A percentile compares a stretch with the other conserved stretches of the same genome.
Evolutionary conservation across 768 basidiomycete genomes (phyloP).

Genomic region (Suillus variegatus): DNA sequence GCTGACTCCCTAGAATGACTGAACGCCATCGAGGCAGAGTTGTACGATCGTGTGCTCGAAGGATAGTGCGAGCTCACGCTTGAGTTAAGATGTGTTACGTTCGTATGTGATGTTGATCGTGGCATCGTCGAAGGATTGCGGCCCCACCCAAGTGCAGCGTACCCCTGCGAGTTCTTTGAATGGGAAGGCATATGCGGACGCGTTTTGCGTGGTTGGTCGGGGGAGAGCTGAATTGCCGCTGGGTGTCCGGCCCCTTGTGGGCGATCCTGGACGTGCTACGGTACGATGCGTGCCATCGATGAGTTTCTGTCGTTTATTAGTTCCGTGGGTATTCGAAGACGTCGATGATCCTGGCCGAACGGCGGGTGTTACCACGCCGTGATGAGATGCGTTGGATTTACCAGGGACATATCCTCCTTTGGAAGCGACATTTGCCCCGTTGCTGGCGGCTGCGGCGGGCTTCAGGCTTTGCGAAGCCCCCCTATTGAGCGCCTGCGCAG

Average conservation of each 20-base stretch:
- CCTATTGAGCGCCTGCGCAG: conserved; percentile 28
- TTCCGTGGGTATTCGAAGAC: conserved; percentile 46
- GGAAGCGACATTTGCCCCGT: conserved; percentile 8
- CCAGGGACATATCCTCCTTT: conserved; percentile 31
- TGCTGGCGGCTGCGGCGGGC: conserved; percentile 9
- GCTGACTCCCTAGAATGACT: conserved; percentile 13
- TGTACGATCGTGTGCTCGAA: background rate
- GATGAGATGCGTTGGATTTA: conserved; percentile 27
- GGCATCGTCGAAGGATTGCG: conserved; percentile 37
- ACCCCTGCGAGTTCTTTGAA: conserved; percentile 30
- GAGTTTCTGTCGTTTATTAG: conserved; percentile 64
- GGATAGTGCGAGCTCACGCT: conserved; percentile 5
- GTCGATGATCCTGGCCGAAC: conserved; percentile 47
- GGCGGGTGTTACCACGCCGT: conserved; percentile 57
- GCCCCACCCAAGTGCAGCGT: conserved; percentile 32
- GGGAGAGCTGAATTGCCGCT: conserved; percentile 24
- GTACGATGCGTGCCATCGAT: conserved; percentile 37
- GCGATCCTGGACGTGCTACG: conserved; percentile 23
- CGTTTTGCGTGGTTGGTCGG: conserved; percentile 10
- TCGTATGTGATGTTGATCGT: conserved; percentile 26
- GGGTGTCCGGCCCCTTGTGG: conserved; percentile 29
- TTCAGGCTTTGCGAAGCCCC: conserved; percentile 30
- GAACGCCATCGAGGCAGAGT: conserved; percentile 11
- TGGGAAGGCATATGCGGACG: conserved; percentile 12
- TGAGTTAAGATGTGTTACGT: conserved; percentile 15